Percentiles rank a stretch among this genome's conserved stretches.
Evolutionary conservation across 106 monocot species (phyloP).

Genomic region (Iris macrosiphon): DNA sequence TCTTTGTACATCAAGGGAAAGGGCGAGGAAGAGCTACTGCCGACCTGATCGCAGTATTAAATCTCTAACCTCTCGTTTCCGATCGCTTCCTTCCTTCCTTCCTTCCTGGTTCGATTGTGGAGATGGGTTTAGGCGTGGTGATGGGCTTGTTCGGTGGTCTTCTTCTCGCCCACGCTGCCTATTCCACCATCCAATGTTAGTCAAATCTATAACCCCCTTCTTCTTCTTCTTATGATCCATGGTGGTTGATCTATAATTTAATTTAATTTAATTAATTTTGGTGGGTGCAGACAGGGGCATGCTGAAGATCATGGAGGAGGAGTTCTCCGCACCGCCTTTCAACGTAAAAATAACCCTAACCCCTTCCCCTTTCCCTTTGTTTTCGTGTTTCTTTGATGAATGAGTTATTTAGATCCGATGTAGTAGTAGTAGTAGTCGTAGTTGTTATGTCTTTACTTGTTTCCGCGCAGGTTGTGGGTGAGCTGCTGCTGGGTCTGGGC

Average conservation of each 20-base stretch:
- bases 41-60: too few species aligned
- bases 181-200: constrained; percentile 77
- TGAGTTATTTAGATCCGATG: background rate
- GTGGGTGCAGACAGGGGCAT: constrained; percentile 54
- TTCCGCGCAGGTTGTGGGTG: constrained; percentile 45
- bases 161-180: constrained; percentile 77
- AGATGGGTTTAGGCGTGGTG: constrained; percentile 58
- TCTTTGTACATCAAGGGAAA: too few species aligned
- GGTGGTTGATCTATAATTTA: background rate
- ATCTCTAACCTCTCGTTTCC: background rate
- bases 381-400: background rate
- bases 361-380: background rate
- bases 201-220: background rate
- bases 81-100: background rate
- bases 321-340: constrained; percentile 67
- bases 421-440: too few species aligned
- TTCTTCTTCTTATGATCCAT: background rate
- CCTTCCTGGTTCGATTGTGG: background rate
- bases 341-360: constrained; percentile 36
- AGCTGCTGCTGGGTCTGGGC: constrained; percentile 60
- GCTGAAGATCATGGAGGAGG: constrained; percentile 89
- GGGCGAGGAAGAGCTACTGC: too few species aligned
- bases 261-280: background rate
- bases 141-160: constrained; percentile 68
- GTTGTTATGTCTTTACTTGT: background rate